Evolutionary conservation across 352 stramenopile genomes (phyloP), one percentile per base, ranked within the genome.

Genomic region (Elongisporangium undulatum): DNA sequence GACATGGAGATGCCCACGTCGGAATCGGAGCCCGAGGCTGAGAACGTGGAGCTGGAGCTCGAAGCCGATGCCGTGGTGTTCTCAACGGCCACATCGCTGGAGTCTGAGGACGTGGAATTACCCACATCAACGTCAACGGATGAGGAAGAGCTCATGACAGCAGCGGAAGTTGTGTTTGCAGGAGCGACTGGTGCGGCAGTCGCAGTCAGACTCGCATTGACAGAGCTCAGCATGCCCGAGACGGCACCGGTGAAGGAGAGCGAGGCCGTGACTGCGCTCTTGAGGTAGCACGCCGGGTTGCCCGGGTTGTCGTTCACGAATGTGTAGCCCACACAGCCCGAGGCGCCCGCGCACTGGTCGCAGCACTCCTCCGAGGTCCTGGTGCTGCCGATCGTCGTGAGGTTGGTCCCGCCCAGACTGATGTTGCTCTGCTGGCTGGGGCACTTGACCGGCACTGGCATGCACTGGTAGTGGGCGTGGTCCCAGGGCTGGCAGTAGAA

Each of bases 401-500:
- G 68, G 55, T 87, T 72, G 23, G 67, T 60, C 17, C 72, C 69
- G 23, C 71, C 74, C 22, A 72, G 72, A 57, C 78, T 71, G 21
- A 64, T 62, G 62, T 82, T 66, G 17, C 71, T 71, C 21, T 68
- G 57, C 56, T 81, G 69, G 20, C 62, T 38, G 15, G 64, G 49
- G 55, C 75, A 84, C 51, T 75, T 53, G 13, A 24, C 39, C 0
- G 75, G 60, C 22, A 69, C 48, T 13, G 49, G 24, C 15, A 71
- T 68, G 53, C 75, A 85, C 59, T 85, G 75, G 57, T 79, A 79
- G 64, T 72, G 74, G 20, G 58, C 56, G 9, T 62, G 50, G 63
- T 71, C 80, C 77, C 74, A 84, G 7, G 69, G 69, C 63, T 77
- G 71, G 51, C 74, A 86, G 63, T 79, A 84, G 49, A 70, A 59